phyloP scores from a whole-genome alignment of 2,329 filamentous ascomycete genomes.

The Cercospora citrullina region DNA sequence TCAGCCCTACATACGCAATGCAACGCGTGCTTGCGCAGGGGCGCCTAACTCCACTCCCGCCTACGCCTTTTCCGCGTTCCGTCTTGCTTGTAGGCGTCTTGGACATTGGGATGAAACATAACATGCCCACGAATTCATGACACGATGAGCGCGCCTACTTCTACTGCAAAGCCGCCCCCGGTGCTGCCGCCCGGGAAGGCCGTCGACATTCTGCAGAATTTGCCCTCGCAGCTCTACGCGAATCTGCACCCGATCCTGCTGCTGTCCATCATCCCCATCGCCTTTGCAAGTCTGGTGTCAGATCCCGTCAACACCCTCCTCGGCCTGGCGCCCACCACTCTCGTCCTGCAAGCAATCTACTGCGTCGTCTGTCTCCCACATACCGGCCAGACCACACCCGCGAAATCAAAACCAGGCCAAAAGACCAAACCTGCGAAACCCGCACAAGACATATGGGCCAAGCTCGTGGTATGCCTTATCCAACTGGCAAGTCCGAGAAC shows the following conservation, averaged over 20 bases:
- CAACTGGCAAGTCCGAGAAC: not conserved
- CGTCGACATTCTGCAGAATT: constrained; percentile 35
- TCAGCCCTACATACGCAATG: constrained; percentile 1
- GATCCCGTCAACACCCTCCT: constrained; percentile 68
- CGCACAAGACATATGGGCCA: constrained; percentile 45
- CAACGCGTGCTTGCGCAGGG: constrained; percentile 4
- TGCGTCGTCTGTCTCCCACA: constrained; percentile 61
- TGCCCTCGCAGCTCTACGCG: constrained; percentile 50
- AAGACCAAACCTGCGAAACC: constrained; percentile 55
- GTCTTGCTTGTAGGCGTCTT: not conserved
- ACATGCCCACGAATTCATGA: not conserved
- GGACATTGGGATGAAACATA: not conserved
- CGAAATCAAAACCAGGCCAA: constrained; percentile 49
- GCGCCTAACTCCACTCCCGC: not conserved
- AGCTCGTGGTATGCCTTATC: constrained; percentile 46
- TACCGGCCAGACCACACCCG: constrained; percentile 41
- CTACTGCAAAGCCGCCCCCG: not conserved
- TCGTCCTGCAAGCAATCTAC: constrained; percentile 62
- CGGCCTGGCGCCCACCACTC: constrained; percentile 61
- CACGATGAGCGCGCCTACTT: not conserved
- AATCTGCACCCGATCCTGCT: constrained; percentile 69
- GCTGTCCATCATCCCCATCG: constrained; percentile 61
- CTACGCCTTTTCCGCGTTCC: not conserved
- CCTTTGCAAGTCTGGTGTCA: constrained; percentile 66
- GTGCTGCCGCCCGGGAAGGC: constrained; percentile 26